phyloP scores from a whole-genome alignment of 176 grass and related monocot species.

The Cocos nucifera region DNA sequence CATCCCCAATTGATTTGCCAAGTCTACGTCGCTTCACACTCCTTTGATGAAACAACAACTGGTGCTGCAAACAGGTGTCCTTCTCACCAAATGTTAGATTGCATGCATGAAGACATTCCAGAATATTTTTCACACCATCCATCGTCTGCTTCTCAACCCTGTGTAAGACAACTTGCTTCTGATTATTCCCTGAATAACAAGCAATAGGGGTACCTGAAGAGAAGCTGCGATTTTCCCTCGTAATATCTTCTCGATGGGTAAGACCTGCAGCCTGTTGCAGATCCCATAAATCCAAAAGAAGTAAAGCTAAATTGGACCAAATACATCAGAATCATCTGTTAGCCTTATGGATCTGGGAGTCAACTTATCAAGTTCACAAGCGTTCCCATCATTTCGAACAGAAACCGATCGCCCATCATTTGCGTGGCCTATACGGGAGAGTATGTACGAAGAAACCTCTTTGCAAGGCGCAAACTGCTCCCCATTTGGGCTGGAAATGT shows the following conservation, averaged over 20 bases:
- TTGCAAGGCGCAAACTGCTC: conserved; percentile 62
- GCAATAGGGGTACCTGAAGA: conserved; percentile 20
- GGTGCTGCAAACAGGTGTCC: conserved; percentile 45
- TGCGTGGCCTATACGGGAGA: conserved; percentile 78
- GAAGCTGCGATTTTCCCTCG: conserved; percentile 18
- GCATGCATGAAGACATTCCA: conserved; percentile 43
- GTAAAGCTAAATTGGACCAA: conserved; percentile 15
- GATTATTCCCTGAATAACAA: conserved; percentile 18
- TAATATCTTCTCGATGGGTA: conserved; percentile 27
- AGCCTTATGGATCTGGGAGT: conserved; percentile 56
- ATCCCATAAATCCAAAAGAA: conserved; percentile 14
- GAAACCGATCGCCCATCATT: conserved; percentile 14
- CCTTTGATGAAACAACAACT: conserved; percentile 41
- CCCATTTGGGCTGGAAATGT: conserved; percentile 74
- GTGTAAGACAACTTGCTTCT: conserved; percentile 27
- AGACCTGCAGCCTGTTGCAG: conserved; percentile 37
- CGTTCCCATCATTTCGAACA: conserved; percentile 29
- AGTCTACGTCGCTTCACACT: conserved; percentile 53
- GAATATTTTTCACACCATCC: conserved; percentile 11
- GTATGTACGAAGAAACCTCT: conserved; percentile 77
- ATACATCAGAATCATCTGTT: conserved; percentile 20
- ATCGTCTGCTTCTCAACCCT: conserved; percentile 14
- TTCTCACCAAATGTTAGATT: conserved; percentile 51
- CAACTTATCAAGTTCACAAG: conserved; percentile 20
- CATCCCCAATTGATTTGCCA: conserved; percentile 34